These are phyloP conservation scores for Ulmus americana DNA, from an alignment of 331 rosid genomes.

Conservation along the genomic window DNA sequence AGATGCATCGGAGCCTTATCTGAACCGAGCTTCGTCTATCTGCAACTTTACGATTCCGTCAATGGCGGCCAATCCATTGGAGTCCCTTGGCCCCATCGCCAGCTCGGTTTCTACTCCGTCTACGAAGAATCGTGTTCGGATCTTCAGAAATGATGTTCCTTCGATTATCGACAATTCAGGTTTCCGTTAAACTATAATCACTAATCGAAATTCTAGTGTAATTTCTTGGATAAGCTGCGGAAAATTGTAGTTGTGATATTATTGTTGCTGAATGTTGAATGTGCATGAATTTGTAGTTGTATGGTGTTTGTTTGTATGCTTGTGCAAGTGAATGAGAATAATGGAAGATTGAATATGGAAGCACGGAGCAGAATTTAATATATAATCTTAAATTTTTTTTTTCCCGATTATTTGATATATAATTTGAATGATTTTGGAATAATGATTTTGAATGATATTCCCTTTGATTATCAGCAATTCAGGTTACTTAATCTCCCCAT, in stretches of 20 bases:
- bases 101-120: slow-evolving; percentile 60
- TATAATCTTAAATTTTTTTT: background rate
- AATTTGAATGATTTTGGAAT: slow-evolving; percentile 6
- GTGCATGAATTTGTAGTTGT: background rate
- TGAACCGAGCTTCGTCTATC: slow-evolving; percentile 10
- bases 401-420: background rate
- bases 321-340: background rate
- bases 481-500: slow-evolving; percentile 29
- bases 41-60: slow-evolving; percentile 30
- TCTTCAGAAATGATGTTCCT: slow-evolving; percentile 66
- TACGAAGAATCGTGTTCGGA: slow-evolving; percentile 55
- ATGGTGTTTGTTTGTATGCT: too few species aligned
- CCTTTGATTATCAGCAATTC: slow-evolving; percentile 37
- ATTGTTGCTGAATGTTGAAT: background rate
- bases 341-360: background rate
- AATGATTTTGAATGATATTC: slow-evolving; percentile 37
- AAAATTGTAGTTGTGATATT: too few species aligned
- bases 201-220: background rate
- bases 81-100: slow-evolving; percentile 49
- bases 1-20: background rate
- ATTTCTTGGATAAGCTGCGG: too few species aligned
- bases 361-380: background rate
- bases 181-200: background rate
- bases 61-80: slow-evolving; percentile 51
- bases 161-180: slow-evolving; percentile 46